These are phyloP conservation scores for Gamarada debralockiae DNA, from an alignment of 495 filamentous ascomycete species.

Conservation along the genomic window DNA sequence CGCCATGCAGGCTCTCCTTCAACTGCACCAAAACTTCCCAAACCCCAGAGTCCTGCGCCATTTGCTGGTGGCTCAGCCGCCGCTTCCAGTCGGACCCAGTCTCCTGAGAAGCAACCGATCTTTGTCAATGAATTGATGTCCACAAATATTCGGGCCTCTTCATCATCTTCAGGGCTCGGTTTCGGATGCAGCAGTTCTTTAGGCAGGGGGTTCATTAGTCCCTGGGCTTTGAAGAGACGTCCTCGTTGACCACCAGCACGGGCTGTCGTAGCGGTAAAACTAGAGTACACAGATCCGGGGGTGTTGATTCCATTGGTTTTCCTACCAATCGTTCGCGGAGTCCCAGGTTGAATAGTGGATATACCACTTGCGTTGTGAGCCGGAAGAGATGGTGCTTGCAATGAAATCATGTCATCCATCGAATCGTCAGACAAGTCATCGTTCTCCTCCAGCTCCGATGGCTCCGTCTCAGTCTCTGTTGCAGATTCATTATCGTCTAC, in stretches of 20 bases:
- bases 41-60: constrained; percentile 51
- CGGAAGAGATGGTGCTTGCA: constrained; percentile 73
- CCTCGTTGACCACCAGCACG: constrained; percentile 56
- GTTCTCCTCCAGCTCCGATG: constrained; percentile 47
- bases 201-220: constrained; percentile 66
- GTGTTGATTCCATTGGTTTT: constrained; percentile 65
- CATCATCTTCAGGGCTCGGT: constrained; percentile 70
- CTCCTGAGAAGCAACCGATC: constrained; percentile 92
- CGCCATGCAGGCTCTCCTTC: constrained; percentile 57
- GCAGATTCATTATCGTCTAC: constrained; percentile 37
- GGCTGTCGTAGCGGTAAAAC: constrained; percentile 75
- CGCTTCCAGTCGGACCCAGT: constrained; percentile 88
- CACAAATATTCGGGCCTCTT: constrained; percentile 85
- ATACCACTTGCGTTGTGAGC: constrained; percentile 62
- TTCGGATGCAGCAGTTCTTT: constrained; percentile 80
- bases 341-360: constrained; percentile 67
- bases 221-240: constrained; percentile 71
- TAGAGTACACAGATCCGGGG: constrained; percentile 81
- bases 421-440: constrained; percentile 73
- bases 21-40: constrained; percentile 44
- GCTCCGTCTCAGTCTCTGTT: constrained; percentile 54
- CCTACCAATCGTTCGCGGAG: constrained; percentile 58
- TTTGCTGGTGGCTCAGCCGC: constrained; percentile 60
- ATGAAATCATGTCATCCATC: constrained; percentile 76
- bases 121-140: constrained; percentile 80